A percentile compares a stretch with the other conserved stretches of the same genome.
Evolutionary conservation across 331 rosid genomes (phyloP).

Genomic region (Stylosanthes scabra): DNA sequence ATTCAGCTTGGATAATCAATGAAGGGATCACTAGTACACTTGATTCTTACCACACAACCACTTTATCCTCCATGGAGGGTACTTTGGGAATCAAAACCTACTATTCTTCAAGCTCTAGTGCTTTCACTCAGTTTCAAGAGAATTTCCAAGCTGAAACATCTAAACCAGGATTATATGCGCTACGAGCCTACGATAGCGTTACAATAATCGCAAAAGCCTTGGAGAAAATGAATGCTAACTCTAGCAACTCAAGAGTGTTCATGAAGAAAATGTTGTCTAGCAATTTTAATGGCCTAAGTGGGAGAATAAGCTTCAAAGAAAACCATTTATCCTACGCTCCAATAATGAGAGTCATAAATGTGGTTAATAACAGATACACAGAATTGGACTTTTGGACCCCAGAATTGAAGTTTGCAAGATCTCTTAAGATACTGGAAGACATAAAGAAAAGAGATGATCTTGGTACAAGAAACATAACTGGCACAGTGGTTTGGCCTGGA

Average conservation of each 20-base stretch:
- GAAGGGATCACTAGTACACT: constrained; percentile 50
- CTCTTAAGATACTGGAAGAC: constrained; percentile 13
- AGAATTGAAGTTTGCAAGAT: constrained; percentile 31
- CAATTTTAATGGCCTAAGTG: constrained; percentile 47
- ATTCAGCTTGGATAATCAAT: constrained; percentile 67
- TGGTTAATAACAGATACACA: constrained; percentile 34
- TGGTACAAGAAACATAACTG: constrained; percentile 1
- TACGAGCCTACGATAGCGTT: constrained; percentile 65
- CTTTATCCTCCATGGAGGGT: constrained; percentile 60
- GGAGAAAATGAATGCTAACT: constrained; percentile 31
- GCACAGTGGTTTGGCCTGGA: constrained; percentile 70
- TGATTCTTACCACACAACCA: constrained; percentile 37
- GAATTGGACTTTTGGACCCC: constrained; percentile 49
- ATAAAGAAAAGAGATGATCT: constrained; percentile 23
- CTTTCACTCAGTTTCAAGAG: constrained; percentile 42
- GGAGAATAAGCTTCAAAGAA: constrained; percentile 40
- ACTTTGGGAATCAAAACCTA: constrained; percentile 58
- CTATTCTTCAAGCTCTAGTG: constrained; percentile 31
- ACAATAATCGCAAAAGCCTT: constrained; percentile 44
- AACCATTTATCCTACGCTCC: constrained; percentile 36
- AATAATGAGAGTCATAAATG: constrained; percentile 53
- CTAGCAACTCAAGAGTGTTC: constrained; percentile 32
- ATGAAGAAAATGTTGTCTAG: constrained; percentile 37
- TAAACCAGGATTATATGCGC: constrained; percentile 49
- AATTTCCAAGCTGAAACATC: constrained; percentile 35